Base-by-base conservation (phyloP, 257 asterid species). In the Ajuga chamaepitys region DNA sequence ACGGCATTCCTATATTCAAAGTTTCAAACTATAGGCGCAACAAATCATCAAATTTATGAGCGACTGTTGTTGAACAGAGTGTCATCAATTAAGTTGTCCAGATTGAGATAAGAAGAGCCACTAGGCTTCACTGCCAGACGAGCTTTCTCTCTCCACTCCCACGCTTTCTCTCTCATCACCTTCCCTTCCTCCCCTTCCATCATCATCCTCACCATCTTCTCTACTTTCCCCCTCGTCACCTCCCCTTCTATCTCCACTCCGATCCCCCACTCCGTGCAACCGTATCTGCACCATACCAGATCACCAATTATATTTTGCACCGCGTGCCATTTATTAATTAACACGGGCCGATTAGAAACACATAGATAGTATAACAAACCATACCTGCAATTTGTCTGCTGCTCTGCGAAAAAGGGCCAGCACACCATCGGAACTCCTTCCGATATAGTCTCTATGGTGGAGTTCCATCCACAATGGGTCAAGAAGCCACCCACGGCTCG, bases 401-500 rank as follows among this genome's bases (percentile, higher is more conserved):
- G 87, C 71, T 82, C 87, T 0, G 87, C 80, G 25, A 82, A 82
- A 54, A 78, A 82, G 11, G 87, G 87, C 87, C 87, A 82, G 48
- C 84, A 82, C 13, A 82, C 65, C 82, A 78, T 70, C 9, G 84
- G 82, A 14, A 82, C 84, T 9, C 84, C 84, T 21, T 62, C 79
- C 0, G 81, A 63, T 8, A 79, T 20, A 0, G 79, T 68, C 75
- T 79, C 87, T 0, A 76, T 8, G 0, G 87, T 78, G 2, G 84
- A 78, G 26, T 82, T 82, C 87, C 87, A 82, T 0, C 87, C 86
- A 41, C 80, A 78, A 24, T 82, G 84, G 2, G 84, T 82, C 61
- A 82, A 25, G 34, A 79, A 82, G 0, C 64, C 83, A 0, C 81
- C 87, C n/a, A 74, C 63, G 1, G 83, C 70, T 3, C 21, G 26